These are phyloP conservation scores for Globisporangium alternatum DNA, from an alignment of 352 stramenopile species.

Conservation along the genomic window DNA sequence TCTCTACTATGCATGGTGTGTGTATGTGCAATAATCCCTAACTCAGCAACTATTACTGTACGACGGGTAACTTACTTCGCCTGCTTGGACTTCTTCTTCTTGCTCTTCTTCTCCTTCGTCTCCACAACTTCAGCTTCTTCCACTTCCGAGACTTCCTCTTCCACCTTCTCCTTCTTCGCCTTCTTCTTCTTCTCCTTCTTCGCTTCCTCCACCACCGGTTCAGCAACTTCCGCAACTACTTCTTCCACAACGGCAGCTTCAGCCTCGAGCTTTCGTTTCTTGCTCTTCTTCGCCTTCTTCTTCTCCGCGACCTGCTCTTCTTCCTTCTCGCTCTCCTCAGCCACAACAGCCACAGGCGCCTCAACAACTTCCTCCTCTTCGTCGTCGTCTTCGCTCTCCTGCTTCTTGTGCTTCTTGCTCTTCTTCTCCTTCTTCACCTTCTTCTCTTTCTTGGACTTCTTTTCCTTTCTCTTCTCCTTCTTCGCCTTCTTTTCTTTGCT, in stretches of 20 bases:
- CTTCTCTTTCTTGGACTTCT: constrained; percentile 23
- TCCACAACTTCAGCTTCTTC: constrained; percentile 10
- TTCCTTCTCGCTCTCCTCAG: constrained; percentile 29
- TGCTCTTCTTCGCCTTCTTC: constrained; percentile 24
- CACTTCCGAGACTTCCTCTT: constrained; percentile 15
- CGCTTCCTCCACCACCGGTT: background rate
- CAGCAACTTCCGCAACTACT: background rate
- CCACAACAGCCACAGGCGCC: background rate
- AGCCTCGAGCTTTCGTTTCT: constrained; percentile 21
- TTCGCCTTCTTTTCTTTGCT: constrained; percentile 29
- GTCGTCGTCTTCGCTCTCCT: constrained; percentile 8
- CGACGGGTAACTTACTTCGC: constrained; percentile 5
- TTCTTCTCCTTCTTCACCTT: constrained; percentile 20
- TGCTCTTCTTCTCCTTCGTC: constrained; percentile 25
- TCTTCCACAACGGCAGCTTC: constrained; percentile 12
- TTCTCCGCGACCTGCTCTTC: constrained; percentile 18
- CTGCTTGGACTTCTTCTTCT: constrained; percentile 42
- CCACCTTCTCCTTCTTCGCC: constrained; percentile 27
- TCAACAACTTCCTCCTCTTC: constrained; percentile 21
- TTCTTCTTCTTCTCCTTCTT: constrained; percentile 27
- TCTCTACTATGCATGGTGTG: background rate
- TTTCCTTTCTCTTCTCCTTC: constrained; percentile 26
- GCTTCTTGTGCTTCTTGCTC: constrained; percentile 18
- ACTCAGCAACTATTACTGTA: background rate
- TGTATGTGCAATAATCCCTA: background rate